Evolutionary conservation across 345 rosid species (phyloP).

Genomic region (Hibiscus trionum): DNA sequence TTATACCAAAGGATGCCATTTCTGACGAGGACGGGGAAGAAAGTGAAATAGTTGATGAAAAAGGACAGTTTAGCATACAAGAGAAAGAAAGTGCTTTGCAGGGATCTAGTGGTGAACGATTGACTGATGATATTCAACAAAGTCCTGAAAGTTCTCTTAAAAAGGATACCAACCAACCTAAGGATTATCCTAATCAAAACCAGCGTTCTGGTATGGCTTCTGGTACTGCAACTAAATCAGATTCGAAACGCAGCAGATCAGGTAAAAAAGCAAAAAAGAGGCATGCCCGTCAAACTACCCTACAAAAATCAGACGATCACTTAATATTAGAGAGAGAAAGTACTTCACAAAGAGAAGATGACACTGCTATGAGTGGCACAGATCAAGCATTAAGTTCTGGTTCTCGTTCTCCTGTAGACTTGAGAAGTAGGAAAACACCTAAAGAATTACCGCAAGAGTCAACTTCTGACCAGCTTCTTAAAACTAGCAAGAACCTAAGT

Average conservation of each 20-base stretch:
- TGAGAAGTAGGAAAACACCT: conserved; percentile 77
- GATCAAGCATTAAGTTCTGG: conserved; percentile 74
- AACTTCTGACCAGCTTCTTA: conserved; percentile 38
- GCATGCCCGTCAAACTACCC: conserved; percentile 62
- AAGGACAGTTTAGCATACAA: conserved; percentile 30
- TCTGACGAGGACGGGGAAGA: conserved; percentile 79
- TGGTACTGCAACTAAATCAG: conserved; percentile 34
- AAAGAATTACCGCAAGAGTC: conserved; percentile 56
- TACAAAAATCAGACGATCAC: conserved; percentile 53
- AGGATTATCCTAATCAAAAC: conserved; percentile 48
- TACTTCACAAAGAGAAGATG: conserved; percentile 69
- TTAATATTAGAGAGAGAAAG: conserved; percentile 61
- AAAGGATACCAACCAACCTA: conserved; percentile 32
- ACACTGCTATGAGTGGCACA: conserved; percentile 79
- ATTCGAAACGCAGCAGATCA: conserved; percentile 66
- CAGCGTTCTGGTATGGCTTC: conserved; percentile 46
- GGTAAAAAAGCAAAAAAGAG: conserved; percentile 97
- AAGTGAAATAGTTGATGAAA: conserved; percentile 50
- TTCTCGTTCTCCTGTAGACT: conserved; percentile 76
- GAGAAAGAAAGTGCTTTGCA: conserved; percentile 38
- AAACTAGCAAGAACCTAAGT: conserved; percentile 42
- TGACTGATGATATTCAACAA: conserved; percentile 37
- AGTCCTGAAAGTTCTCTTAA: conserved; percentile 46
- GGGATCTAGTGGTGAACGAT: conserved; percentile 41
- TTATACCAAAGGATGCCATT: conserved; percentile 57